Evolutionary conservation across 139 green algal genomes (phyloP).

Genomic region (Haematococcus lacustris): DNA sequence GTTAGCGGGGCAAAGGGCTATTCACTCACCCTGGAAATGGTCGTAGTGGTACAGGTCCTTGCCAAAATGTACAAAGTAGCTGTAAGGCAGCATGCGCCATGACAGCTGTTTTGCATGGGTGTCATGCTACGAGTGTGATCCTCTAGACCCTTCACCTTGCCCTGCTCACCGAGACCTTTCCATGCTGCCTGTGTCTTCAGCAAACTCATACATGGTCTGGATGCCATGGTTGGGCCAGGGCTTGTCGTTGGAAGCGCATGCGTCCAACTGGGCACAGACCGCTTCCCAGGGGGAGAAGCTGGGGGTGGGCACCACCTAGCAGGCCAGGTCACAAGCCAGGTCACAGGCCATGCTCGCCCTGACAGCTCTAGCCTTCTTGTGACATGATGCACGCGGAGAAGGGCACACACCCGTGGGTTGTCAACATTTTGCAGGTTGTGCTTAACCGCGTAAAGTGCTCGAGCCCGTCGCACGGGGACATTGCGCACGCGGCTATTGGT

Average conservation of each 20-base stretch:
- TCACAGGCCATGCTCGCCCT: not conserved
- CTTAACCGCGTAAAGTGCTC: not conserved
- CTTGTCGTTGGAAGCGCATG: not conserved
- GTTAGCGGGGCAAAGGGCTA: too few species aligned
- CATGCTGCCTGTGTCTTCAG: not conserved
- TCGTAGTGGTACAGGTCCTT: constrained; percentile 75
- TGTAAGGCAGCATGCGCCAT: too few species aligned
- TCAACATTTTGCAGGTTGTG: constrained; percentile 19
- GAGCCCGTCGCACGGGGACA: too few species aligned
- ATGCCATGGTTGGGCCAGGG: not conserved
- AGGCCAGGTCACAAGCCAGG: not conserved
- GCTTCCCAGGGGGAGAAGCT: constrained; percentile 7
- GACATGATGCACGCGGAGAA: not conserved
- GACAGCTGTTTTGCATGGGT: too few species aligned
- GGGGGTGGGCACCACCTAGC: constrained; percentile 7
- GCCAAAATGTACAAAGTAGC: constrained; percentile 43
- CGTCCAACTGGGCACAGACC: not conserved
- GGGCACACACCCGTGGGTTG: constrained; percentile 13
- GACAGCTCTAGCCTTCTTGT: not conserved
- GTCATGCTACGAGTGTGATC: too few species aligned
- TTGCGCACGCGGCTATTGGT: too few species aligned
- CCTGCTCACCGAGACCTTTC: not conserved
- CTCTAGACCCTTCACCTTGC: too few species aligned
- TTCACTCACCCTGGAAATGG: constrained; percentile 58
- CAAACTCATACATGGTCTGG: not conserved